Base-by-base conservation (phyloP, 75 land plant genomes). In the Sequoiadendron giganteum region DNA sequence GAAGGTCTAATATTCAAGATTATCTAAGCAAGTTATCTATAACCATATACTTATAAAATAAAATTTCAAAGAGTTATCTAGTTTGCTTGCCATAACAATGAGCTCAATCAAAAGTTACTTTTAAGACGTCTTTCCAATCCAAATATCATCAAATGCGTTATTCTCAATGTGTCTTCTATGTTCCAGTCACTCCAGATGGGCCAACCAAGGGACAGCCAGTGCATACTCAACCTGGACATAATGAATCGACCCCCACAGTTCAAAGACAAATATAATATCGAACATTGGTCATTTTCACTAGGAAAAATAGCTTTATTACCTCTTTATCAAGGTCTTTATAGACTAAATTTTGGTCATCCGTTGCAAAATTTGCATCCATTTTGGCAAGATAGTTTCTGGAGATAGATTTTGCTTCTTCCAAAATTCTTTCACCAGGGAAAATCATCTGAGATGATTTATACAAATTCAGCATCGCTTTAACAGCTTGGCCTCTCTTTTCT, bases 381-480 rank as follows among this genome's bases (percentile, higher is more conserved):
- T 90, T 86, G 47, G 68, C 85, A 36, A 95, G 88, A 49, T 93
- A 89, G n/a, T 87, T 15, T 30, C 89, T 90, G 14, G 92, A 82
- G 91, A 90, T 88, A 11, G 68, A 89, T 30, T 90, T 88, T 76
- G 86, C 87, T 21, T 88, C 89, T 76, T 93, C 91, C 70, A 95
- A 86, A 58, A 81, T 83, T 28, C 19, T 39, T 89, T 95, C 97
- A 87, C 88, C 85, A 40, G 93, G 89, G 54, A 88, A 77, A 25
- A 87, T 89, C n/a, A 90, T 78, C 85, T 95, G 89, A 38, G 97
- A 95, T 76, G 96, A 94, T 85, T 85, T 89, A 81, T 88, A 94
- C 34, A 93, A 88, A 36, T 93, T 93, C 8, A 94, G 52, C 47
- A 86, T 84, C 30, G 90, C 56, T 34, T 32, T 77, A 25, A 89